Conservation (phyloP, 805 yeast species). For the Schwanniomyces occidentalis region DNA sequence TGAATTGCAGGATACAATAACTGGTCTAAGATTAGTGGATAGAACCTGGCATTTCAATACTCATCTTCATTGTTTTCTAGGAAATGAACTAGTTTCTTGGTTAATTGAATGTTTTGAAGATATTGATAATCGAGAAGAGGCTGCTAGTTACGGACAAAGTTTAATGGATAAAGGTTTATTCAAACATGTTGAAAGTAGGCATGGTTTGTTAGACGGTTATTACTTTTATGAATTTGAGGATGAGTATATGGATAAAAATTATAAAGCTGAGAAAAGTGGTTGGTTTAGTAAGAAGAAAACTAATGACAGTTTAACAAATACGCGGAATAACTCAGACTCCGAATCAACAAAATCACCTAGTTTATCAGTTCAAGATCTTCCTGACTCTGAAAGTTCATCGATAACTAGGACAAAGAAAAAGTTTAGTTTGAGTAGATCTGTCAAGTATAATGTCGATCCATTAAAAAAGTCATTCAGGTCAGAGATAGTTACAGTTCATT, state of each 20-base stretch:
- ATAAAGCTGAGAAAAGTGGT: constrained; percentile 19
- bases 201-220: constrained; percentile 88
- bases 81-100: constrained; percentile 87
- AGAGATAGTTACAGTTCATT: constrained; percentile 80
- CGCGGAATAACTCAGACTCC: constrained; percentile 27
- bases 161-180: constrained; percentile 73
- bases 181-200: constrained; percentile 80
- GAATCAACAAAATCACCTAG: constrained; percentile 30
- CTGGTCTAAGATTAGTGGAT: constrained; percentile 66
- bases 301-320: constrained; percentile 11
- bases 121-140: constrained; percentile 79
- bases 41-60: constrained; percentile 89
- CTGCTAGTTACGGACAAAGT: constrained; percentile 73
- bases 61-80: constrained; percentile 77
- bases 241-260: constrained; percentile 46
- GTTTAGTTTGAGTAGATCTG: constrained; percentile 65
- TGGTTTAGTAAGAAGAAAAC: constrained; percentile 34
- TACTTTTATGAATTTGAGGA: constrained; percentile 76
- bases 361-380: constrained; percentile 15
- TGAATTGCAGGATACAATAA: constrained; percentile 65
- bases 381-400: constrained; percentile 24
- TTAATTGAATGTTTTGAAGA: constrained; percentile 74
- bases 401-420: constrained; percentile 24
- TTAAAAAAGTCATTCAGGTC: constrained; percentile 67
- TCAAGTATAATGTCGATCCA: constrained; percentile 77